These are phyloP conservation scores for Warburgia ugandensis DNA, from an alignment of 164 flowering plant species.

Conservation along the genomic window DNA sequence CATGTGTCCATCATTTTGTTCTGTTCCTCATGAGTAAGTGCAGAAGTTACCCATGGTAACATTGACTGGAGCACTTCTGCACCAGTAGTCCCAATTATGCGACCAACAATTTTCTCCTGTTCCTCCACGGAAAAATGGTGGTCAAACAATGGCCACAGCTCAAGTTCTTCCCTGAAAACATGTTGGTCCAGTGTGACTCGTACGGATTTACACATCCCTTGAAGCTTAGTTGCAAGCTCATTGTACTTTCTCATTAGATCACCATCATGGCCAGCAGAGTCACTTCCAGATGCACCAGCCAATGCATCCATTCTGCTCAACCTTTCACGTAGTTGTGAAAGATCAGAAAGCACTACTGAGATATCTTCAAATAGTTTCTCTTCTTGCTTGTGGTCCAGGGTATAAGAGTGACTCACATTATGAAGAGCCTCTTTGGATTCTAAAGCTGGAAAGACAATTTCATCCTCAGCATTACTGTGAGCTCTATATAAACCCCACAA, in stretches of 20 bases:
- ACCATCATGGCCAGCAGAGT: conserved; percentile 18
- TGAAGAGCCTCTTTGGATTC: conserved; percentile 89
- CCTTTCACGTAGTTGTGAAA: conserved; percentile 45
- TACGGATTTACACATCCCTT: conserved; percentile 93
- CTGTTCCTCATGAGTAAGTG: conserved; percentile 87
- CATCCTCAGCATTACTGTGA: conserved; percentile 98
- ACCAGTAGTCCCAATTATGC: conserved; percentile 90
- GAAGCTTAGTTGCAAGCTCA: conserved; percentile 77
- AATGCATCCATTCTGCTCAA: conserved; percentile 21
- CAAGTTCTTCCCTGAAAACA: conserved; percentile 82
- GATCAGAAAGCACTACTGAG: conserved; percentile 66
- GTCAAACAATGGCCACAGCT: conserved; percentile 92
- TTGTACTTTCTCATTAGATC: conserved; percentile 37
- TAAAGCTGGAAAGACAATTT: conserved; percentile 90
- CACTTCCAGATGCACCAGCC: too few species aligned
- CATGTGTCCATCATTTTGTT: conserved; percentile 90
- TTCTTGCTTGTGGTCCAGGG: conserved; percentile 91
- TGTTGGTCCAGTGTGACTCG: conserved; percentile 85
- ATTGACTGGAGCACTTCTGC: conserved; percentile 96
- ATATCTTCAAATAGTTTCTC: conserved; percentile 80
- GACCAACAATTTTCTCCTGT: conserved; percentile 91
- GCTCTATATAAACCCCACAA: conserved; percentile 90
- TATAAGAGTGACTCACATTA: conserved; percentile 93
- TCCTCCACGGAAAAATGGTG: conserved; percentile 86
- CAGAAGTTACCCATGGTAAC: conserved; percentile 97